Evolutionary conservation across 2,329 filamentous ascomycete species (phyloP).

Genomic region (Arthrobotrys sphaeroides): DNA sequence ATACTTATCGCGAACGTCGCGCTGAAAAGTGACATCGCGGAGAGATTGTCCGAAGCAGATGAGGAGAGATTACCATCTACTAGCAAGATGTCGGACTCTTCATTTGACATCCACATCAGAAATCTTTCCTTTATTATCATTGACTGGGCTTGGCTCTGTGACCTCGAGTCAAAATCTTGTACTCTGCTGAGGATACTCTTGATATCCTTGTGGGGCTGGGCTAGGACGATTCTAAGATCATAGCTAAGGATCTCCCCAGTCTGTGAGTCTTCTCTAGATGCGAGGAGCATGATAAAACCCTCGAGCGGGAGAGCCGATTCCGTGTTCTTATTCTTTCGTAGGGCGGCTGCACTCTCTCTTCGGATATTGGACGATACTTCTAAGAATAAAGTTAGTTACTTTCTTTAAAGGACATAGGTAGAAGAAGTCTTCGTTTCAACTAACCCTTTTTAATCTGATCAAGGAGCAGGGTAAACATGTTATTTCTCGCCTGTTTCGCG

Average conservation of each 20-base stretch:
- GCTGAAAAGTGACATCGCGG: neutral
- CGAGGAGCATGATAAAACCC: constrained; percentile 1
- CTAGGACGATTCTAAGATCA: neutral
- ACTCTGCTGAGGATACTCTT: neutral
- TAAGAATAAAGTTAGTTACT: neutral
- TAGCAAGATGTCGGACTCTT: neutral
- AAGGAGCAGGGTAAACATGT: neutral
- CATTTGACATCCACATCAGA: neutral
- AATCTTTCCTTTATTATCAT: neutral
- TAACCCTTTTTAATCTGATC: neutral
- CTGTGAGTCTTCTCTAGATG: neutral
- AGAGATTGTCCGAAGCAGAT: neutral
- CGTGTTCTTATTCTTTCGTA: neutral
- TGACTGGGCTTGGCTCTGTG: constrained; percentile 1
- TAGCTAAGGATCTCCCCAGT: neutral
- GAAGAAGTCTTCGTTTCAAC: neutral
- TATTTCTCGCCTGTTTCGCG: neutral
- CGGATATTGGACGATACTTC: neutral
- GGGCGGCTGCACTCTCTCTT: neutral
- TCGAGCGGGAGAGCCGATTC: neutral
- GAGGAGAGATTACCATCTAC: constrained; percentile 1
- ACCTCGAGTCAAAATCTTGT: neutral
- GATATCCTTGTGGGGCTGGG: neutral
- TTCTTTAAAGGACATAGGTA: neutral
- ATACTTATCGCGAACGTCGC: constrained; percentile 2